Percentiles rank a stretch among this genome's conserved stretches.
phyloP scores from a whole-genome alignment of 257 asterid species.

The Fraxinus pennsylvanica region DNA sequence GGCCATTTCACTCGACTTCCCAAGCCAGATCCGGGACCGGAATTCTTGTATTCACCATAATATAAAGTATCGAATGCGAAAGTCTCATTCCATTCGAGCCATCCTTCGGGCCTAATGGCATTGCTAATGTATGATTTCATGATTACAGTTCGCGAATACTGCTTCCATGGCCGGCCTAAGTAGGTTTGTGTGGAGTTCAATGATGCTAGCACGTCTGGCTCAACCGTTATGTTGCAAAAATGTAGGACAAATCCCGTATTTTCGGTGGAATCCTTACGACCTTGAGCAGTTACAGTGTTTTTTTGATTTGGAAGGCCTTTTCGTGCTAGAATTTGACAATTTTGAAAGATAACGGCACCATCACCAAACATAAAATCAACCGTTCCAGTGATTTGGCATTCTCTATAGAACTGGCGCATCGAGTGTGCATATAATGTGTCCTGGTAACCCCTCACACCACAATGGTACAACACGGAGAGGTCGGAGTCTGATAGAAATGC shows the following conservation, averaged over 20 bases:
- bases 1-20: constrained; percentile 54
- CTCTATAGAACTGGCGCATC: constrained; percentile 55
- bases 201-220: constrained; percentile 34
- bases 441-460: constrained; percentile 56
- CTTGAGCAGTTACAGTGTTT: constrained; percentile 65
- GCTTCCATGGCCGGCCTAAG: constrained; percentile 61
- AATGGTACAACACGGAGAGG: constrained; percentile 50
- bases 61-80: constrained; percentile 43
- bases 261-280: constrained; percentile 37
- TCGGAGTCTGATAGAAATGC: constrained; percentile 63
- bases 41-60: constrained; percentile 54
- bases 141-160: constrained; percentile 50
- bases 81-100: constrained; percentile 63
- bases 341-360: constrained; percentile 50
- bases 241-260: constrained; percentile 55
- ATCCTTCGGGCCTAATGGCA: constrained; percentile 51
- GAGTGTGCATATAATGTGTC: constrained; percentile 64
- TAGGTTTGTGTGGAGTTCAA: constrained; percentile 42
- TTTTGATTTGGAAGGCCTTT: constrained; percentile 53
- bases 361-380: constrained; percentile 64
- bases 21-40: constrained; percentile 53
- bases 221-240: constrained; percentile 49
- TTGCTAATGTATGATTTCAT: constrained; percentile 52
- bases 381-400: constrained; percentile 56
- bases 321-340: constrained; percentile 41